Percentiles rank a stretch among this genome's conserved stretches.
phyloP scores from a whole-genome alignment of 2,329 filamentous ascomycete species.

The Xylariaceae sp. region DNA sequence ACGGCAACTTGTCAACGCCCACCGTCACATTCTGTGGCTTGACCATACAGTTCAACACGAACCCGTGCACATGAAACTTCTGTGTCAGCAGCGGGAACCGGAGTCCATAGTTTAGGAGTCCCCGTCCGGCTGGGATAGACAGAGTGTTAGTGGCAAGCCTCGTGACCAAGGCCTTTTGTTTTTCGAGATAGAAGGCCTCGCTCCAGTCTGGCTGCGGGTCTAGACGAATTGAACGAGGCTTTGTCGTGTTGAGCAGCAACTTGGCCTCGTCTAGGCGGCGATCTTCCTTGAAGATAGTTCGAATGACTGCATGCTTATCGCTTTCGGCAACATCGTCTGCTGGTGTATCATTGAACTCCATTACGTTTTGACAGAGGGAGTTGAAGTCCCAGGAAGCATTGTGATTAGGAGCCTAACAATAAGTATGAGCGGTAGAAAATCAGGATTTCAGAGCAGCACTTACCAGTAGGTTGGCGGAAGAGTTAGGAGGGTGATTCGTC shows the following conservation, averaged over 20 bases:
- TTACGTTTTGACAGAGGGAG: constrained; percentile 64
- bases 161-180: constrained; percentile 85
- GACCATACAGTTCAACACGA: constrained; percentile 87
- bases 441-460: constrained; percentile 19
- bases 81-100: constrained; percentile 87
- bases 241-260: constrained; percentile 77
- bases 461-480: constrained; percentile 40
- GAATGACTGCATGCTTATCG: constrained; percentile 76
- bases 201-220: constrained; percentile 69
- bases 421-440: not conserved
- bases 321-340: constrained; percentile 77
- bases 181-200: constrained; percentile 82
- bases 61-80: constrained; percentile 81
- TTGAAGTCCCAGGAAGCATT: constrained; percentile 68
- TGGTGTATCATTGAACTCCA: constrained; percentile 53
- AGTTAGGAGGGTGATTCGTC: constrained; percentile 34
- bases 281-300: constrained; percentile 85
- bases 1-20: constrained; percentile 80
- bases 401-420: constrained; percentile 53
- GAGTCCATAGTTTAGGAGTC: constrained; percentile 80
- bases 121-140: constrained; percentile 80
- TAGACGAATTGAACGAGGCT: constrained; percentile 72
- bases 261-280: constrained; percentile 82
- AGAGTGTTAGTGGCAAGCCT: constrained; percentile 81
- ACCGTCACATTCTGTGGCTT: constrained; percentile 88